phyloP scores from a whole-genome alignment of 2,329 filamentous ascomycete species.

The Akanthomyces lecanii region DNA sequence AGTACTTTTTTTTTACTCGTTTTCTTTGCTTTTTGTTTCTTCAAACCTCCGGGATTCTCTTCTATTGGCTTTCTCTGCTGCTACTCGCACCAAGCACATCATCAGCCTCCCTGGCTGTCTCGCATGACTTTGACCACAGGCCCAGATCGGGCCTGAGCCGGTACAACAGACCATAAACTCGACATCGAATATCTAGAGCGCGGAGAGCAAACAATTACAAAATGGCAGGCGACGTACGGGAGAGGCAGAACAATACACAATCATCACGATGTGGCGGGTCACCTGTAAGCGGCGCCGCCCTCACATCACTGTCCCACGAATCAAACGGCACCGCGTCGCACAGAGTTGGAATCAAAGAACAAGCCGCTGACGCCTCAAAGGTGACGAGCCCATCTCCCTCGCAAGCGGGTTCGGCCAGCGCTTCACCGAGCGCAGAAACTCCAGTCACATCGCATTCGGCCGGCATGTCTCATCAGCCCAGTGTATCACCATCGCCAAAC shows the following conservation, averaged over 20 bases:
- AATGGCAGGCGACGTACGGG: not conserved
- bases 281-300: not conserved
- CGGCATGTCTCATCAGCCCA: not conserved
- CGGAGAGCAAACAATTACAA: not conserved
- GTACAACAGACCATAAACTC: not conserved
- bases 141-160: conserved; percentile 4
- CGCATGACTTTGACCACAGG: conserved; percentile 7
- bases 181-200: not conserved
- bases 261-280: not conserved
- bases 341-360: not conserved
- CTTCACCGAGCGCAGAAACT: not conserved
- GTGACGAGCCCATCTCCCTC: not conserved
- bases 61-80: not conserved
- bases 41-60: not conserved
- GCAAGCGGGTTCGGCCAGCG: not conserved
- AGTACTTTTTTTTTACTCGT: not conserved
- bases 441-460: not conserved
- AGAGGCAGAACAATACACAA: not conserved
- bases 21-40: not conserved
- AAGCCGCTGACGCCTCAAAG: conserved; percentile 1
- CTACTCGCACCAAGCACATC: not conserved
- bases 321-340: not conserved
- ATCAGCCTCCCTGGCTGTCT: not conserved
- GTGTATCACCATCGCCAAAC: not conserved
- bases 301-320: not conserved